Conservation (phyloP, 2,329 filamentous ascomycete genomes). For the Microsporum ferrugineum region DNA sequence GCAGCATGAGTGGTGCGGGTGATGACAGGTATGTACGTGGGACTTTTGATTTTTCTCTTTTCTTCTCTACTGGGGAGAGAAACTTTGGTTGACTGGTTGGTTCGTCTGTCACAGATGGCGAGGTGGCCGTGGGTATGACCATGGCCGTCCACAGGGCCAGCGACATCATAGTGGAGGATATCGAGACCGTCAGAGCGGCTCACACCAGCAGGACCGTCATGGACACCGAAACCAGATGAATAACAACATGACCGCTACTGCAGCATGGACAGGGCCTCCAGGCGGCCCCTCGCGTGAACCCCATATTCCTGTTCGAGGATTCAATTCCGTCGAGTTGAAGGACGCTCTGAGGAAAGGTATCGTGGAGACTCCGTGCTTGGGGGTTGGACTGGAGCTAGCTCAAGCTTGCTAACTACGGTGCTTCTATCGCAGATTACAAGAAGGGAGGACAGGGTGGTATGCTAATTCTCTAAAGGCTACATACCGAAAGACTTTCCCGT, state of each 20-base stretch:
- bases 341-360: slow-evolving; percentile 32
- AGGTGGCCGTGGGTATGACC: slow-evolving; percentile 27
- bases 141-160: slow-evolving; percentile 28
- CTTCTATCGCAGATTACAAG: background rate
- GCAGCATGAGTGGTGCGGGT: slow-evolving; percentile 28
- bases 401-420: background rate
- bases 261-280: slow-evolving; percentile 20
- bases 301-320: slow-evolving; percentile 33
- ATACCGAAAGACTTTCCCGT: background rate
- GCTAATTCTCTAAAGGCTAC: background rate
- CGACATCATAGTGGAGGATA: slow-evolving; percentile 23
- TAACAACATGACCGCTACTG: slow-evolving; percentile 13
- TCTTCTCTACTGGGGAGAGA: background rate
- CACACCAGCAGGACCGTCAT: slow-evolving; percentile 15
- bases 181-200: slow-evolving; percentile 22
- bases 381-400: background rate
- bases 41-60: background rate
- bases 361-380: background rate
- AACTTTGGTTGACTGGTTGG: background rate
- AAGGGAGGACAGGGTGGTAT: slow-evolving; percentile 19
- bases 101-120: slow-evolving; percentile 26
- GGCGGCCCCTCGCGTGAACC: slow-evolving; percentile 24
- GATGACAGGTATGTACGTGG: slow-evolving; percentile 26
- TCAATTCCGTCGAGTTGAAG: slow-evolving; percentile 35
- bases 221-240: slow-evolving; percentile 19